Base-by-base conservation (phyloP, 2,329 filamentous ascomycete genomes). In the Colletotrichum endophyticum region DNA sequence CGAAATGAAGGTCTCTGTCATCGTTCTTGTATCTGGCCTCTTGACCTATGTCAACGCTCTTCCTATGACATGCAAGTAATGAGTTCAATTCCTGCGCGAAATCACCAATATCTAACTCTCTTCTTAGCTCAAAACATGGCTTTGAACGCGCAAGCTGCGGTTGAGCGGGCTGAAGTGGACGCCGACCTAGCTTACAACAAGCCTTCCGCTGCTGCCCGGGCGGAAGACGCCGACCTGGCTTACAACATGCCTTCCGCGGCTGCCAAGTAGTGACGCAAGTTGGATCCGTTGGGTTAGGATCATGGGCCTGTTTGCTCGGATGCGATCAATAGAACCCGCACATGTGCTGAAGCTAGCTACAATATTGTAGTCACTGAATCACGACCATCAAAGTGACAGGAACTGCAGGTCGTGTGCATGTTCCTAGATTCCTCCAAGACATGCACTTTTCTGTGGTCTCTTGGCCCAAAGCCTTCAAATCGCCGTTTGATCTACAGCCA, bases 71-170 rank as follows among this genome's bases (percentile, higher is more conserved):
- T n/a, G 44, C 1, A 53, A 22, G 44, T 3, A 53, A 53, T 53
- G 44, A 49, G 19, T 1, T 49, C 44, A 13, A 22, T 0, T 3
- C 4, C 3, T 49, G n/a, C 11, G 1, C 11, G 3, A 2, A 22
- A 53, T 22, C 44, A 1, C 6, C 44, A 22, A 53, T 22, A 0
- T 53, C 44, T 13, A 5, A 13, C 11, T 2, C 11, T 22, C 44
- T 22, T 0, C 1, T 0, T 8, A 53, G 44, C 0, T 22, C 6
- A 3, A 53, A 53, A 53, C 11, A 13, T 53, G 0, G 44, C 1
- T n/a, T 22, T 22, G n/a, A n/a, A 49, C 0, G 44, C n/a, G 44
- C 44, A 1, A 3, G 19, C 0, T 22, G 44, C 44, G 19, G 44
- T 49, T 22, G 44, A 1, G 44, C n/a, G n/a, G 44, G 44, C 19